Base-by-base conservation (phyloP, 2,329 filamentous ascomycete species). In the Calonectria pseudoturangicola region DNA sequence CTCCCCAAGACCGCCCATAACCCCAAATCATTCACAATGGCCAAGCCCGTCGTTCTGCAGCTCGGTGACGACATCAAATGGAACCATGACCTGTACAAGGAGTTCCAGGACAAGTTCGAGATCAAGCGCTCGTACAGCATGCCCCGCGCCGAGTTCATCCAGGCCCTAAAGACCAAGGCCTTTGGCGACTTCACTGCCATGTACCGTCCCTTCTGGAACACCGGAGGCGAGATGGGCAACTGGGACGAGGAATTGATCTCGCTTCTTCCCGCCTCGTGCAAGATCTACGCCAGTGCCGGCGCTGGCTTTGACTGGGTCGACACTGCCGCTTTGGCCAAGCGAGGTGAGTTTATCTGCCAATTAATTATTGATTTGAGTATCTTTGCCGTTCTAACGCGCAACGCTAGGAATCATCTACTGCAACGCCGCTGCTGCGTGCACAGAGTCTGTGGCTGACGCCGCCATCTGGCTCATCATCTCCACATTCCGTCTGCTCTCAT, bases 251-350 rank as follows among this genome's bases (percentile, higher is more conserved):
- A 80, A n/a, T 27, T 80, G 68, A 73, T 78, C 1, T 76, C 76
- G 0, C 62, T 80, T 0, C 28, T 80, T 18, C 78, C 78, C 0
- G 21, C 73, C 0, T 80, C 78, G 0, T 80, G 78, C 60, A 80
- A 80, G 69, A 73, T 80, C 28, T 80, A 75, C 60, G 78, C 78
- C 28, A 80, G 78, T 21, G 78, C 78, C 2, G 78, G 78, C 2
- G 78, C 78, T 7, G 78, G 78, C 0, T 80, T 80, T n/a, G 78
- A 80, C 51, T 80, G 78, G 78, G 78, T 80, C 63, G 78, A 80
- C 21, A 80, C 78, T 16, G 74, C 51, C 12, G 33, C 71, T 7
- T 69, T 80, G 16, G 78, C 78, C 16, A 77, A 73, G 50, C 72
- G 73, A 75, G 78, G 78, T 76, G 66, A 30, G n/a, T 50, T 9